Evolutionary conservation across 257 asterid species (phyloP).

Genomic region (Jacaranda mimosifolia): DNA sequence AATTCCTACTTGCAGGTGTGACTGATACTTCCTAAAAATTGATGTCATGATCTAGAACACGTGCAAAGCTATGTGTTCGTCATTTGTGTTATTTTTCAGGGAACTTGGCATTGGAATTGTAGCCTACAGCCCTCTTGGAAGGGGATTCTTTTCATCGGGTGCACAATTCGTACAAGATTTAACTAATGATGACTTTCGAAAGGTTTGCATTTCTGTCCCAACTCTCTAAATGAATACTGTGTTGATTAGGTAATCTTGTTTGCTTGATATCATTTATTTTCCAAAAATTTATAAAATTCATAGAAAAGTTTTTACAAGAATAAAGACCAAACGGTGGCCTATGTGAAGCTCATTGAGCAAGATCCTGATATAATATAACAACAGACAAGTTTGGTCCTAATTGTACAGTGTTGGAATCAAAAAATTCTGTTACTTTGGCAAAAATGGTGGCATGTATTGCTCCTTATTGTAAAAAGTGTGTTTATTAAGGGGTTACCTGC

Average conservation of each 20-base stretch:
- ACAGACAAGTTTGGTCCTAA: no score
- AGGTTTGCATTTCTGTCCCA: constrained; percentile 19
- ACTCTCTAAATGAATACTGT: no score
- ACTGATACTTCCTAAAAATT: not conserved
- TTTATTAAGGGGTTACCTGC: no score
- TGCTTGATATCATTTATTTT: not conserved
- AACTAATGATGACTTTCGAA: constrained; percentile 22
- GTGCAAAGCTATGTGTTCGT: not conserved
- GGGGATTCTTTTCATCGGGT: constrained; percentile 33
- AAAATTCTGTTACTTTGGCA: no score
- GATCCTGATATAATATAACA: no score
- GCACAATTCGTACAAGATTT: constrained; percentile 18
- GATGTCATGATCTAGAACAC: not conserved
- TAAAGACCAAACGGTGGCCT: no score
- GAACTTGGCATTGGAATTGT: constrained; percentile 35
- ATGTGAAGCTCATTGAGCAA: no score
- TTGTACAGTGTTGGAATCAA: no score
- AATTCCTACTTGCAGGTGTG: constrained; percentile 58
- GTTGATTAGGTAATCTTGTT: no score
- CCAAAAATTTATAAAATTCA: not conserved
- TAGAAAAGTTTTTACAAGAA: no score
- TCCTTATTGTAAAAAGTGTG: no score
- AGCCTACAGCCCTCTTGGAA: constrained; percentile 36
- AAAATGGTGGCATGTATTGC: no score
- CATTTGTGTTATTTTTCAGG: not conserved